phyloP scores from a whole-genome alignment of 1,284 basidiomycete species.

The Sanghuangporus weigelae region DNA sequence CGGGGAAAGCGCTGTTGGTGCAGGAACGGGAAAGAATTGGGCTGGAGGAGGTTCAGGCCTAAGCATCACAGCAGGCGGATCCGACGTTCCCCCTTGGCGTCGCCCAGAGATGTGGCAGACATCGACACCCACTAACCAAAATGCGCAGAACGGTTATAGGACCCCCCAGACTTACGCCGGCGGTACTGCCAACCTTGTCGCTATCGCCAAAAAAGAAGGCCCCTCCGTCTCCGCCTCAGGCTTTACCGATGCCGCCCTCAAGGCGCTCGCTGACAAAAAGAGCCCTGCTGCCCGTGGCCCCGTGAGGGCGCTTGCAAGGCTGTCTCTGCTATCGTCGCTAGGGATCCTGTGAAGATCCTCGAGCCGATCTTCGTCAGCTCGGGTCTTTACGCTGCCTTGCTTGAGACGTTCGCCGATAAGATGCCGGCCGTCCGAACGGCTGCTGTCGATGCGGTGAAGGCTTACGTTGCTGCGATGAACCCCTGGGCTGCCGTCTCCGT shows the following conservation, averaged over 20 bases:
- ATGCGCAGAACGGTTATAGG: slow-evolving; percentile 40
- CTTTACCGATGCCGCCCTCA: slow-evolving; percentile 78
- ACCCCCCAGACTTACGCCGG: slow-evolving; percentile 28
- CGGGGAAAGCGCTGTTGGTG: slow-evolving; percentile 69
- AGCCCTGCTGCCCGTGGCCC: slow-evolving; percentile 76
- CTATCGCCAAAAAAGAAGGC: slow-evolving; percentile 80
- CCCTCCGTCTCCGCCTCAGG: slow-evolving; percentile 74
- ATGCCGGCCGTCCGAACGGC: slow-evolving; percentile 80
- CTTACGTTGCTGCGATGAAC: slow-evolving; percentile 80
- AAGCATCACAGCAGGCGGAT: slow-evolving; percentile 73
- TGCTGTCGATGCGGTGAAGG: slow-evolving; percentile 81
- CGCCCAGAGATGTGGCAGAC: slow-evolving; percentile 80
- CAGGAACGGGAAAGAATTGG: slow-evolving; percentile 56
- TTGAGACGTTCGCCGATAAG: slow-evolving; percentile 94
- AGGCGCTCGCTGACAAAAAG: slow-evolving; percentile 90
- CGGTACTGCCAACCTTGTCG: slow-evolving; percentile 59
- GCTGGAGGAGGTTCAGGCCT: slow-evolving; percentile 55
- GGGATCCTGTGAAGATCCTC: slow-evolving; percentile 79
- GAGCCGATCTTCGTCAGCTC: slow-evolving; percentile 88
- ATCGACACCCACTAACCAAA: slow-evolving; percentile 35
- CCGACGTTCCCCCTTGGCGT: slow-evolving; percentile 82
- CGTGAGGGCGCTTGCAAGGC: slow-evolving; percentile 81
- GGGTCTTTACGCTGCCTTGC: slow-evolving; percentile 79
- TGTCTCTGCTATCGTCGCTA: slow-evolving; percentile 66
- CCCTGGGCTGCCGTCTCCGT: slow-evolving; percentile 85